These are phyloP conservation scores for Erythrophleum fordii DNA, from an alignment of 306 rosid species.

Conservation along the genomic window DNA sequence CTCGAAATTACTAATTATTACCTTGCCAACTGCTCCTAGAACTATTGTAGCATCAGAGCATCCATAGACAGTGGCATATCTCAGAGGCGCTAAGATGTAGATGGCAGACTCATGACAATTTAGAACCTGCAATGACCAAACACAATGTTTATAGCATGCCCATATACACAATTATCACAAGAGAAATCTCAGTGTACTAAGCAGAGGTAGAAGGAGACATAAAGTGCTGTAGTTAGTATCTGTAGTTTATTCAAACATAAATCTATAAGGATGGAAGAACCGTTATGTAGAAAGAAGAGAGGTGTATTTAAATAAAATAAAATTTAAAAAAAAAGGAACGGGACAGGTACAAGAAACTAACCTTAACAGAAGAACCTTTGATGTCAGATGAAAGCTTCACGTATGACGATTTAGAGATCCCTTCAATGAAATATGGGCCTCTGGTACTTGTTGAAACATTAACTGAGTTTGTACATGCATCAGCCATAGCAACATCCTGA, in stretches of 20 bases:
- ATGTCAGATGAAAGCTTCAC: slow-evolving; percentile 88
- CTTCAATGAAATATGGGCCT: slow-evolving; percentile 89
- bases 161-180: slow-evolving; percentile 19
- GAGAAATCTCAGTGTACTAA: slow-evolving; percentile 13
- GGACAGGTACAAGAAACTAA: slow-evolving; percentile 43
- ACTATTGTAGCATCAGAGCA: slow-evolving; percentile 96
- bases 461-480: slow-evolving; percentile 69
- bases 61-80: slow-evolving; percentile 92
- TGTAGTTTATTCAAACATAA: neutral
- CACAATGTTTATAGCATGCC: slow-evolving; percentile 31
- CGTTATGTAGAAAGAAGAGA: neutral
- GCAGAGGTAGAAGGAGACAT: slow-evolving; percentile 17
- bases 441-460: slow-evolving; percentile 67
- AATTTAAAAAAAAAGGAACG: neutral
- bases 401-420: slow-evolving; percentile 87
- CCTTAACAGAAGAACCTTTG: slow-evolving; percentile 92
- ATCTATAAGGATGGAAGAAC: neutral
- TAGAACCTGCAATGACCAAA: slow-evolving; percentile 69
- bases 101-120: slow-evolving; percentile 89
- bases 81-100: slow-evolving; percentile 80
- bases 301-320: too few species aligned
- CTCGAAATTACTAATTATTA: slow-evolving; percentile 41
- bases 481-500: slow-evolving; percentile 95
- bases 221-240: neutral
- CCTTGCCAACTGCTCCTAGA: slow-evolving; percentile 99